These are phyloP conservation scores for Penicillium psychrofluorescens DNA, from an alignment of 495 filamentous ascomycete species.

Conservation along the genomic window DNA sequence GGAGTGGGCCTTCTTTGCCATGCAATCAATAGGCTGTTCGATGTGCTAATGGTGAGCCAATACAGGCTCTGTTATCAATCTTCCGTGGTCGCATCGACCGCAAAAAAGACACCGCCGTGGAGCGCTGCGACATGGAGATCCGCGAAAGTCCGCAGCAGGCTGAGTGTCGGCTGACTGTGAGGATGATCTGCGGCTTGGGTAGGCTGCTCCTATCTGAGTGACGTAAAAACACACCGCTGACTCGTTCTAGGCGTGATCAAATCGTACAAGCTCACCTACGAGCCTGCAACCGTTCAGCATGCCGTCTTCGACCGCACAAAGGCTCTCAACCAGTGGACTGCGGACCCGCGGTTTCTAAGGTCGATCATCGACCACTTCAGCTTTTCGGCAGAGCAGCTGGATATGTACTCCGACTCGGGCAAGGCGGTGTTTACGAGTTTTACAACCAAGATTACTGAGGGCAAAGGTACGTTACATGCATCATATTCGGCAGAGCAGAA, in stretches of 20 bases:
- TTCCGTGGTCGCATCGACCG: conserved; percentile 62
- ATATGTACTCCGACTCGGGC: conserved; percentile 69
- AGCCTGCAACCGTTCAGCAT: conserved; percentile 71
- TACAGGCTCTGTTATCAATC: conserved; percentile 62
- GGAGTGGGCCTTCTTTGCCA: background rate
- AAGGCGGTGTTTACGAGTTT: conserved; percentile 84
- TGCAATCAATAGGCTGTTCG: no score
- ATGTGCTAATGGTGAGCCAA: no score
- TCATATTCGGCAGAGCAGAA: background rate
- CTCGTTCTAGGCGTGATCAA: conserved; percentile 65
- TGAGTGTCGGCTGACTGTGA: conserved; percentile 74
- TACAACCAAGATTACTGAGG: conserved; percentile 80
- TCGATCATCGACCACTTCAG: conserved; percentile 91
- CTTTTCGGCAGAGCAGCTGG: conserved; percentile 81
- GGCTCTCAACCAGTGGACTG: conserved; percentile 70
- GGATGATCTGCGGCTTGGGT: conserved; percentile 84
- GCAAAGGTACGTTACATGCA: conserved; percentile 55
- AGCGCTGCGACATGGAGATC: conserved; percentile 79
- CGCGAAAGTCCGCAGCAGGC: conserved; percentile 62
- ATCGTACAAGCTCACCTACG: conserved; percentile 87
- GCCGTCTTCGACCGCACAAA: conserved; percentile 72
- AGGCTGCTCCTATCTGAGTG: conserved; percentile 6
- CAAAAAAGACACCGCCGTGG: conserved; percentile 72
- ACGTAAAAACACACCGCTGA: background rate
- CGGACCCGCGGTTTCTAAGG: conserved; percentile 64